Evolutionary conservation across 2,329 filamentous ascomycete genomes (phyloP).

Genomic region (Rasamsonia emersonii): DNA sequence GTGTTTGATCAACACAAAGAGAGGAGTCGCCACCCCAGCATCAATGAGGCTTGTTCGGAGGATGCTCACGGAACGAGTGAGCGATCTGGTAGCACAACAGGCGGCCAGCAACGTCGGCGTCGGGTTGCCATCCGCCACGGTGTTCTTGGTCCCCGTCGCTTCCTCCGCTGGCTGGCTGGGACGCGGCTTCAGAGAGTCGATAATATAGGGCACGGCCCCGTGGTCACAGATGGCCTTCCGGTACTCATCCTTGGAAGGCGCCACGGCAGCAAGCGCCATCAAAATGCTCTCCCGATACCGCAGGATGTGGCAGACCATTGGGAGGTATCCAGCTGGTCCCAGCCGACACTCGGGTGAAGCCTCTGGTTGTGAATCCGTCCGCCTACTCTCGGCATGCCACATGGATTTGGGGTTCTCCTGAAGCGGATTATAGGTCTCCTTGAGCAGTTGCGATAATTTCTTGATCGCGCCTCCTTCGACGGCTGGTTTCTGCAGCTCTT

Average conservation of each 20-base stretch:
- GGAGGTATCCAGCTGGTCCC: slow-evolving; percentile 53
- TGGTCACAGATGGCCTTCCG: slow-evolving; percentile 74
- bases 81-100: slow-evolving; percentile 69
- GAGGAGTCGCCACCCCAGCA: slow-evolving; percentile 66
- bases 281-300: slow-evolving; percentile 67
- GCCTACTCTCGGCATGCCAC: slow-evolving; percentile 42
- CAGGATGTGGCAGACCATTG: slow-evolving; percentile 59
- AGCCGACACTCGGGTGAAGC: slow-evolving; percentile 39
- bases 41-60: slow-evolving; percentile 83
- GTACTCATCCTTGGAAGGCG: slow-evolving; percentile 73
- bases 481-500: slow-evolving; percentile 71
- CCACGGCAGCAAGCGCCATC: slow-evolving; percentile 71
- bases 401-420: slow-evolving; percentile 41
- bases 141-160: slow-evolving; percentile 21
- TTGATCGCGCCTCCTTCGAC: slow-evolving; percentile 60
- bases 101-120: slow-evolving; percentile 72
- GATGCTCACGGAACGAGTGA: slow-evolving; percentile 77
- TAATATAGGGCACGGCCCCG: slow-evolving; percentile 71
- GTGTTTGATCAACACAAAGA: slow-evolving; percentile 68
- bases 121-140: slow-evolving; percentile 63
- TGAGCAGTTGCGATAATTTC: slow-evolving; percentile 54
- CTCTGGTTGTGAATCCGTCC: slow-evolving; percentile 8
- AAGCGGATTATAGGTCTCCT: slow-evolving; percentile 56
- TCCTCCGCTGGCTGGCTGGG: slow-evolving; percentile 21
- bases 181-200: slow-evolving; percentile 67